Percentiles rank a stretch among this genome's conserved stretches.
Evolutionary conservation across 116 monocot species (phyloP).

Genomic region (Posidonia oceanica): DNA sequence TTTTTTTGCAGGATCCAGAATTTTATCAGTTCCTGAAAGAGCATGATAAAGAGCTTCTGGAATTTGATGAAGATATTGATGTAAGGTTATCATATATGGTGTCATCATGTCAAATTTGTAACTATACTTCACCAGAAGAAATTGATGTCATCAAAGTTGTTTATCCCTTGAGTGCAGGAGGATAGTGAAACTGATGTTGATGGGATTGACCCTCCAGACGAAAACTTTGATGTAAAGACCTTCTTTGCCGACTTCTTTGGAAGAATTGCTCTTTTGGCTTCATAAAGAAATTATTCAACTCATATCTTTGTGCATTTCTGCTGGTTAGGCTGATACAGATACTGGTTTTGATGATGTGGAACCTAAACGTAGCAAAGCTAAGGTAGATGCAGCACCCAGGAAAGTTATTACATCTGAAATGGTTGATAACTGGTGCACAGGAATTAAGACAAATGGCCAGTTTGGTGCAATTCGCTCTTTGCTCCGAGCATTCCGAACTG

Average conservation of each 20-base stretch:
- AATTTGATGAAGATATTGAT: conserved; percentile 63
- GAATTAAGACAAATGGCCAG: conserved; percentile 43
- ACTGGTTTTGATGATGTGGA: conserved; percentile 8
- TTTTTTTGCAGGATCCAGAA: conserved; percentile 70
- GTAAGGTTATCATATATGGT: conserved; percentile 22
- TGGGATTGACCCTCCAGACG: conserved; percentile 8
- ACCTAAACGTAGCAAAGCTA: conserved; percentile 8
- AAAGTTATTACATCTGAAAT: conserved; percentile 76
- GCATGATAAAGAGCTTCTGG: conserved; percentile 82
- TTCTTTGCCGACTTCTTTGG: background rate
- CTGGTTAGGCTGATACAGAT: conserved; percentile 17
- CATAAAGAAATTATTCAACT: background rate
- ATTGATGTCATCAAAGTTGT: background rate
- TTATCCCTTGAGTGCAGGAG: conserved; percentile 20
- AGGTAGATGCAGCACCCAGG: conserved; percentile 11
- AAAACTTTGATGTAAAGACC: conserved; percentile 10
- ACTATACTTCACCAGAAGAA: too few species aligned
- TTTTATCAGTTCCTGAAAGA: conserved; percentile 88
- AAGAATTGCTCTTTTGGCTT: background rate
- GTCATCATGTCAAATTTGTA: too few species aligned
- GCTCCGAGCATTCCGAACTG: conserved; percentile 59
- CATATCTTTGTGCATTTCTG: background rate
- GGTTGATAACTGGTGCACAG: conserved; percentile 70
- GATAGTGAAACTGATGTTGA: conserved; percentile 22
- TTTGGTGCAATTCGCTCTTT: conserved; percentile 47